phyloP scores from a whole-genome alignment of 208 protist genomes.

The Leishmania guyanensis region DNA sequence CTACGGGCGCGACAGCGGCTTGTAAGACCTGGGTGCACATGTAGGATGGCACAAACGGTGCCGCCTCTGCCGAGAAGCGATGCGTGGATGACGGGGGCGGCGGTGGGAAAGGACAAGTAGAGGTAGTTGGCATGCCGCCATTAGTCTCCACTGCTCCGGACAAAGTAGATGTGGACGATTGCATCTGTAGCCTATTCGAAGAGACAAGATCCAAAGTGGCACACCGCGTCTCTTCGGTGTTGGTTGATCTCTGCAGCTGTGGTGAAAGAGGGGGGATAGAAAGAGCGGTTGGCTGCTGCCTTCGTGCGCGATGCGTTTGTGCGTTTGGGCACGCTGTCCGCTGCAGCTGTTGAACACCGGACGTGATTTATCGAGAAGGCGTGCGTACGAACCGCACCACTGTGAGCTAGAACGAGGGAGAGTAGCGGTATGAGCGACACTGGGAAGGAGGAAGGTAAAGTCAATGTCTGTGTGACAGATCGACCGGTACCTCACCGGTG shows the following conservation, averaged over 20 bases:
- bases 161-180: not conserved
- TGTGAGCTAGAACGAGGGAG: not conserved
- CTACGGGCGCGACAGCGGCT: conserved; percentile 4
- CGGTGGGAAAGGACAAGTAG: conserved; percentile 1
- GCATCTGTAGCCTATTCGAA: not conserved
- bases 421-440: not conserved
- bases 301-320: not conserved
- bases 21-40: conserved; percentile 19
- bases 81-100: conserved; percentile 12
- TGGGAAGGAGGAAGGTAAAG: not conserved
- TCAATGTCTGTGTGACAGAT: not conserved
- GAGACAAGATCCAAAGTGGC: not conserved
- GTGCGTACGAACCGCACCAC: not conserved
- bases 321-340: not conserved
- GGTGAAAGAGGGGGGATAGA: not conserved
- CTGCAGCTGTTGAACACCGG: not conserved
- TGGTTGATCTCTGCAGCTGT: not conserved
- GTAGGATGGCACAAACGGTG: conserved; percentile 67
- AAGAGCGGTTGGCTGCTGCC: not conserved
- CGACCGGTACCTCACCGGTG: not conserved
- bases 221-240: not conserved
- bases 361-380: not conserved
- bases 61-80: conserved; percentile 53
- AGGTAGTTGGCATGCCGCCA: not conserved
- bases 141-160: not conserved